Evolutionary conservation across 148 eudicot species (phyloP).

Genomic region (Chenopodium quinoa): DNA sequence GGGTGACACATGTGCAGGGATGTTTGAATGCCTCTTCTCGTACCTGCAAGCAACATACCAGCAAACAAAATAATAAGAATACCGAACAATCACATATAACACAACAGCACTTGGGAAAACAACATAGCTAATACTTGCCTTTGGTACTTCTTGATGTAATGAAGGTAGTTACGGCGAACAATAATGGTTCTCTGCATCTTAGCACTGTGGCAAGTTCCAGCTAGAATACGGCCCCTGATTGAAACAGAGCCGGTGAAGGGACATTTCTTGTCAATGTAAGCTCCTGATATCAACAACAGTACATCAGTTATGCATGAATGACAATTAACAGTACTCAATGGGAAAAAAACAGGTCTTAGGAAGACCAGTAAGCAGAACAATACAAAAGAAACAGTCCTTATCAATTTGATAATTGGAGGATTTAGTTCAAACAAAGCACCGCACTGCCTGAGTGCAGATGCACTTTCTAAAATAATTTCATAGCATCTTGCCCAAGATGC

Average conservation of each 20-base stretch:
- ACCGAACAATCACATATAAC: neutral
- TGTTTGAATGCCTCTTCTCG: constrained; percentile 66
- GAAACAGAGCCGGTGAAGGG: constrained; percentile 64
- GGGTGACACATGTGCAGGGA: constrained; percentile 56
- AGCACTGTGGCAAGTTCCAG: constrained; percentile 77
- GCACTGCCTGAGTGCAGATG: neutral
- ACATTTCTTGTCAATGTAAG: constrained; percentile 84
- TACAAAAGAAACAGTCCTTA: neutral
- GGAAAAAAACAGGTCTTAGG: neutral
- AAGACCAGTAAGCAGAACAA: neutral
- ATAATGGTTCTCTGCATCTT: constrained; percentile 65
- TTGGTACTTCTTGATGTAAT: constrained; percentile 64
- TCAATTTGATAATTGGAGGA: neutral
- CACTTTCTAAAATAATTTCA: neutral
- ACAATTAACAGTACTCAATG: neutral
- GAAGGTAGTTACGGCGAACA: constrained; percentile 65
- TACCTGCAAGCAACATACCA: constrained; percentile 27
- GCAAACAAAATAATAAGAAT: neutral
- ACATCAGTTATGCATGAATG: neutral
- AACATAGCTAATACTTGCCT: constrained; percentile 28
- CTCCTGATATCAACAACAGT: constrained; percentile 28
- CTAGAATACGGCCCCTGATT: constrained; percentile 61
- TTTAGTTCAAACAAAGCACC: neutral
- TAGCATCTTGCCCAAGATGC: neutral
- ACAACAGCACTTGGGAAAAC: neutral